Conservation (phyloP, 148 eudicot species). For the Diospyros kaki region DNA sequence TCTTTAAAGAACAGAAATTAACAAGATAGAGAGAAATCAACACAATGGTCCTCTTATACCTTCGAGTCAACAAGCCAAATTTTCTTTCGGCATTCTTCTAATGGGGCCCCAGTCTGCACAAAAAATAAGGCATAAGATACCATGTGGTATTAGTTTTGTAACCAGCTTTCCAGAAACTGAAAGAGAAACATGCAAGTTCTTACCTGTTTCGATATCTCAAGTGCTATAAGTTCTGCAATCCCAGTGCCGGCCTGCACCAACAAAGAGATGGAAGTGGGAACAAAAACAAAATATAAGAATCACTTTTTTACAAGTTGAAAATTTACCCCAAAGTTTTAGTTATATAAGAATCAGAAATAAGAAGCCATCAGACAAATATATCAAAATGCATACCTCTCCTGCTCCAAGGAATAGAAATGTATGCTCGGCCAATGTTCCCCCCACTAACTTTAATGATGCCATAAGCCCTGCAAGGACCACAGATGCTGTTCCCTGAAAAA, state of each 20-base stretch:
- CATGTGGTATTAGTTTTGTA: not conserved
- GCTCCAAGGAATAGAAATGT: slow-evolving; percentile 91
- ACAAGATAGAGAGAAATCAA: not conserved
- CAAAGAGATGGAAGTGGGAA: slow-evolving; percentile 7
- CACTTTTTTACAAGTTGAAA: not conserved
- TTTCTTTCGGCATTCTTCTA: slow-evolving; percentile 90
- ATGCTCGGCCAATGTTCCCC: slow-evolving; percentile 78
- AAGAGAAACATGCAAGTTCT: slow-evolving; percentile 8
- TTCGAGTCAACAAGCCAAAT: slow-evolving; percentile 95
- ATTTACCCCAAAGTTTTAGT: no score
- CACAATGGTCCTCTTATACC: slow-evolving; percentile 30
- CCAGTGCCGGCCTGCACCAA: slow-evolving; percentile 88
- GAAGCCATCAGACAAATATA: not conserved
- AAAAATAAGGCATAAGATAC: not conserved
- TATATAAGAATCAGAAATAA: not conserved
- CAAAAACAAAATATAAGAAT: not conserved
- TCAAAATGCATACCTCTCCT: slow-evolving; percentile 62
- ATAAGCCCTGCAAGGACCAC: slow-evolving; percentile 92
- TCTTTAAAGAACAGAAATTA: slow-evolving; percentile 6
- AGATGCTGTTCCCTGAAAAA: slow-evolving; percentile 86
- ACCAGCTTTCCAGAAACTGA: slow-evolving; percentile 1
- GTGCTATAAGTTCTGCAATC: slow-evolving; percentile 95
- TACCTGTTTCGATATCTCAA: slow-evolving; percentile 97
- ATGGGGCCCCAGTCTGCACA: slow-evolving; percentile 69
- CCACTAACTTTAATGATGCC: slow-evolving; percentile 63